Evolutionary conservation across 805 yeast genomes (phyloP).

Genomic region (Hermanozyma aechmeae): DNA sequence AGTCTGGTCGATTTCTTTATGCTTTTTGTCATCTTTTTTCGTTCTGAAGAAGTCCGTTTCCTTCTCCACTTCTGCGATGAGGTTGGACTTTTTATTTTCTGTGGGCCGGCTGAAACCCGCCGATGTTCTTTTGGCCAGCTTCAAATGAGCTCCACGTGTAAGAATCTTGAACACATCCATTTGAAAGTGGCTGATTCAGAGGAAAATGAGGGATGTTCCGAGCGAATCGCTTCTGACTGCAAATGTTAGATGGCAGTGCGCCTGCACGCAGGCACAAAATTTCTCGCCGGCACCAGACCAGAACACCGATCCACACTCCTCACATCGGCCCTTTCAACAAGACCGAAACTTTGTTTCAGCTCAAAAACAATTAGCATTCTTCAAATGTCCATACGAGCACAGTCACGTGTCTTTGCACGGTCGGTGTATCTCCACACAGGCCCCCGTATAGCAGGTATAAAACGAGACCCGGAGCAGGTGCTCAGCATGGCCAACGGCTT

Average conservation of each 20-base stretch:
- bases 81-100: background rate
- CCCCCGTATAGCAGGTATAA: conserved; percentile 59
- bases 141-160: conserved; percentile 76
- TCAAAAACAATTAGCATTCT: no score
- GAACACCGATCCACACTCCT: no score
- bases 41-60: conserved; percentile 82
- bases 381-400: no score
- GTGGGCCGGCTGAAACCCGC: conserved; percentile 32
- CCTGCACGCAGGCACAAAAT: no score
- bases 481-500: conserved; percentile 23
- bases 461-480: conserved; percentile 56
- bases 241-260: no score
- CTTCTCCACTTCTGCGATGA: conserved; percentile 41
- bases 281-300: no score
- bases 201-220: no score
- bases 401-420: no score
- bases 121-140: conserved; percentile 40
- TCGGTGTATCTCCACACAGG: conserved; percentile 36
- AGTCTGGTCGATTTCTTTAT: conserved; percentile 3
- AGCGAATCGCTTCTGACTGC: no score
- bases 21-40: conserved; percentile 20
- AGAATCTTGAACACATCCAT: conserved; percentile 90
- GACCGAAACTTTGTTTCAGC: no score
- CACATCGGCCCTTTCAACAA: no score
- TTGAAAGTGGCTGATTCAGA: no score